Percentiles rank a stretch among this genome's conserved stretches.
These are phyloP conservation scores for Ulvella scutata DNA, from an alignment of 139 green algal species.

Conservation along the genomic window DNA sequence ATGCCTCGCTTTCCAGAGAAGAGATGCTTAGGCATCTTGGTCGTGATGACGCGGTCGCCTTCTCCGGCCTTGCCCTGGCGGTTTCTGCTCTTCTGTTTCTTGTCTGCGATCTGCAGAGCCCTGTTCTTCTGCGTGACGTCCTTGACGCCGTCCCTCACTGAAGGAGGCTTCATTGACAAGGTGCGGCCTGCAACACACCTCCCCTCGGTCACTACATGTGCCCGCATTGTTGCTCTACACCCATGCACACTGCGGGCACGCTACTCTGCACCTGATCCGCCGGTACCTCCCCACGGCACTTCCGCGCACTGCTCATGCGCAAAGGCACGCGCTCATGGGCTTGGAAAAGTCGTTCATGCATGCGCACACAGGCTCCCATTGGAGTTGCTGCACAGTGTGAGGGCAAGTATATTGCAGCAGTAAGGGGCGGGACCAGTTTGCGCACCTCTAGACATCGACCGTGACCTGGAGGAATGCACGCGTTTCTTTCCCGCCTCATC, in stretches of 20 bases:
- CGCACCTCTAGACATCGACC: conserved; percentile 60
- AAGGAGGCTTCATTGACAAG: conserved; percentile 35
- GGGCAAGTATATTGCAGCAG: too few relatives aligned
- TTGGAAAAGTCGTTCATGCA: too few relatives aligned
- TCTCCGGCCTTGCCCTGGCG: conserved; percentile 48
- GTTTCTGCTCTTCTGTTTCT: conserved; percentile 48
- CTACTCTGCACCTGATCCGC: too few relatives aligned
- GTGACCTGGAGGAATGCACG: conserved; percentile 63
- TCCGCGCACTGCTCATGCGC: too few relatives aligned
- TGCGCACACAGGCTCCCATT: too few relatives aligned
- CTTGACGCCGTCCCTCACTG: conserved; percentile 46
- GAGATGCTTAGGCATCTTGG: conserved; percentile 94
- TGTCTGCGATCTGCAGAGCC: conserved; percentile 75
- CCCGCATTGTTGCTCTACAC: too few relatives aligned
- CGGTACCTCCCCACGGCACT: too few relatives aligned
- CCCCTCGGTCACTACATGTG: too few relatives aligned
- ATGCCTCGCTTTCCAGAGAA: conserved; percentile 74
- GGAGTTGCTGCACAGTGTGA: too few relatives aligned
- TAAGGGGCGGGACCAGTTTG: too few relatives aligned
- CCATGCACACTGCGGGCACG: too few relatives aligned
- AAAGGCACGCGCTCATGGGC: too few relatives aligned
- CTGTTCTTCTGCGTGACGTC: conserved; percentile 68
- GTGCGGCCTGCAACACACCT: conserved; percentile 17
- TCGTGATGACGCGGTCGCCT: conserved; percentile 53
- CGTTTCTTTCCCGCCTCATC: conserved; percentile 45